These are phyloP conservation scores for Paxillus involutus DNA, from an alignment of 768 basidiomycete genomes.

Conservation along the genomic window DNA sequence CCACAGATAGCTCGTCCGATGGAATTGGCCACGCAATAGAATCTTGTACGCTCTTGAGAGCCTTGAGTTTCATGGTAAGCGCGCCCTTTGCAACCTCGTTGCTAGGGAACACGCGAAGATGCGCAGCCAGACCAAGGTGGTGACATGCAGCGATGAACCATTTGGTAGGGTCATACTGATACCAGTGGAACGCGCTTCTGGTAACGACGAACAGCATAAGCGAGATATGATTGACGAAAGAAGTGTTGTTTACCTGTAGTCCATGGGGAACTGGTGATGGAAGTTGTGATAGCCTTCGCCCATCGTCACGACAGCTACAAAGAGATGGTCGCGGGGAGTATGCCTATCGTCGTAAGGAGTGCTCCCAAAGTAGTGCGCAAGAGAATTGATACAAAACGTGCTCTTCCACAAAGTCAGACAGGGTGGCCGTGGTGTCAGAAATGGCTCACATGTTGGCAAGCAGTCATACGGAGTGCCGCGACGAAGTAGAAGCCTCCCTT, in stretches of 20 bases:
- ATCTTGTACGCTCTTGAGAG: constrained; percentile 64
- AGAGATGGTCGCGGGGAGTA: constrained; percentile 46
- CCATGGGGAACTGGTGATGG: constrained; percentile 89
- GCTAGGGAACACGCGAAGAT: constrained; percentile 82
- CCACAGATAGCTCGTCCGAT: constrained; percentile 64
- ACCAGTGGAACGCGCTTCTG: constrained; percentile 75
- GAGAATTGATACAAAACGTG: constrained; percentile 89
- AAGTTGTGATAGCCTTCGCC: constrained; percentile 72
- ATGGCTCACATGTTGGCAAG: constrained; percentile 76
- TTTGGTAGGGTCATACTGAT: constrained; percentile 69
- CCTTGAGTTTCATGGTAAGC: constrained; percentile 81
- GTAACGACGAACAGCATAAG: constrained; percentile 5
- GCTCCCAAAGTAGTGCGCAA: constrained; percentile 82
- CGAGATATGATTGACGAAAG: background rate
- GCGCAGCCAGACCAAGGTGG: constrained; percentile 67
- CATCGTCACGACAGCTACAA: constrained; percentile 81
- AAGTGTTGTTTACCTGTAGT: constrained; percentile 34
- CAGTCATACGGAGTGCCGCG: constrained; percentile 65
- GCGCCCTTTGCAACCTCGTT: constrained; percentile 86
- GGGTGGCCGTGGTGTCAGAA: background rate
- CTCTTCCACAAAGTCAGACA: constrained; percentile 44
- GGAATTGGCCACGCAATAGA: constrained; percentile 58
- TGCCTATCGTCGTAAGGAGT: constrained; percentile 81
- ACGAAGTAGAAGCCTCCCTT: constrained; percentile 75
- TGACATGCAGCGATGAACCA: constrained; percentile 80